Base-by-base conservation (phyloP, 192 early-diverging fungal species). In the Bifiguratus adelaidae region DNA sequence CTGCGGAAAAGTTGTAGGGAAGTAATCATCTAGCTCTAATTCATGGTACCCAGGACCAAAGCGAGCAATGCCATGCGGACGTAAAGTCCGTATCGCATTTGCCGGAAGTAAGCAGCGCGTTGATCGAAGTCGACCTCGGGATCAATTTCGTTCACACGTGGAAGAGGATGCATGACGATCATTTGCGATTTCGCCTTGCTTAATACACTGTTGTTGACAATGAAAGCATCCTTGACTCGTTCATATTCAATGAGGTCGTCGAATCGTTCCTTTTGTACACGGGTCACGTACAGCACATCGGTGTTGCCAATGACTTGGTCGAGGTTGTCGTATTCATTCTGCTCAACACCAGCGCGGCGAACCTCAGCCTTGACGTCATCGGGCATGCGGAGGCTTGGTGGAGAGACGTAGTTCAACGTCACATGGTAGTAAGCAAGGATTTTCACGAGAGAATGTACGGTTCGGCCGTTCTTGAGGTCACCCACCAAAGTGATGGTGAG, bases 121-220 rank as follows among this genome's bases (percentile, higher is more conserved):
- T 84, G 89, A 61, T 99, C 95, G 51, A 93, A 95, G 60, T 99
- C 95, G 20, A 99, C 94, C 60, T 99, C 94, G 28, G 87, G 88
- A 40, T 90, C 88, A 62, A 99, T 95, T 66, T 97, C 95, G 22
- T 81, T 77, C 20, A 95, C 82, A 56, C 95, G 78, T 8, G 95
- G 95, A 55, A 97, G 70, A 45, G 95, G 92, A 75, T 97, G 95
- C 92, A 98, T 94, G 30, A 99, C 84, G 58, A 97, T 86, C 95
- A 99, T 97, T 60, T 92, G 82, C 21, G 81, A 65, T 71, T 99
- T 97, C 49, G 90, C 89, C 53, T 77, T 78, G 61, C 72, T 71
- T 66, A 99, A 69, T 23, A 83, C 66, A 63, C 80, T 71, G 65
- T 92, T 92, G 68, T 86, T 91, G 50, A 99, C 78, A 37, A 95